A percentile compares a stretch with the other conserved stretches of the same genome.
These are phyloP conservation scores for Fusarium nodosum DNA, from an alignment of 2,329 filamentous ascomycete genomes.

Conservation along the genomic window DNA sequence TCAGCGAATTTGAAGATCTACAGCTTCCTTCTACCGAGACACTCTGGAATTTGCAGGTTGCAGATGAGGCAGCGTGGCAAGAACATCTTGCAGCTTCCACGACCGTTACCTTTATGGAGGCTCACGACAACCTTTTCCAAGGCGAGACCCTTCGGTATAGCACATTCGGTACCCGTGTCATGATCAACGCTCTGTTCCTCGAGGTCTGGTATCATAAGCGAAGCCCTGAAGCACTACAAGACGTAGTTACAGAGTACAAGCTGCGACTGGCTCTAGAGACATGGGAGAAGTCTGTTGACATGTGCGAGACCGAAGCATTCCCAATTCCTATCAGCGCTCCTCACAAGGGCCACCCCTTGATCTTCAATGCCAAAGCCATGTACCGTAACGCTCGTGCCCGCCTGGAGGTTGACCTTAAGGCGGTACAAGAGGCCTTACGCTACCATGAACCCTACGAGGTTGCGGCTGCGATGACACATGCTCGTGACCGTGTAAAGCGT, in stretches of 20 bases:
- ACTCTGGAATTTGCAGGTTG: slow-evolving; percentile 87
- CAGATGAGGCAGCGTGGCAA: slow-evolving; percentile 86
- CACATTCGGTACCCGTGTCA: slow-evolving; percentile 94
- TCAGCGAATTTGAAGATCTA: slow-evolving; percentile 96
- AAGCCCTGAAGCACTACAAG: slow-evolving; percentile 95
- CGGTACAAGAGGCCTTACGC: slow-evolving; percentile 93
- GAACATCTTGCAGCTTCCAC: slow-evolving; percentile 80
- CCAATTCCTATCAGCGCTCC: slow-evolving; percentile 92
- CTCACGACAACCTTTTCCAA: slow-evolving; percentile 95
- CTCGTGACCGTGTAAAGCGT: slow-evolving; percentile 92
- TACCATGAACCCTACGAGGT: slow-evolving; percentile 99
- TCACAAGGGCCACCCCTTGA: slow-evolving; percentile 94
- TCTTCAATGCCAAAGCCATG: slow-evolving; percentile 98
- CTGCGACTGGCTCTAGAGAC: slow-evolving; percentile 94
- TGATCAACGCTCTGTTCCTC: slow-evolving; percentile 98
- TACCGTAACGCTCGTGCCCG: slow-evolving; percentile 94
- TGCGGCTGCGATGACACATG: slow-evolving; percentile 94
- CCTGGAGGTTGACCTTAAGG: slow-evolving; percentile 94
- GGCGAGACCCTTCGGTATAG: slow-evolving; percentile 92
- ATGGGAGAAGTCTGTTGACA: slow-evolving; percentile 97
- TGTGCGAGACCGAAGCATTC: slow-evolving; percentile 91
- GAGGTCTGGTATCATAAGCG: slow-evolving; percentile 99
- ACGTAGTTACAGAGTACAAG: slow-evolving; percentile 98
- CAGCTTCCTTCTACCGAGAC: slow-evolving; percentile 94
- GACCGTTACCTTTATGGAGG: slow-evolving; percentile 89